These are phyloP conservation scores for Phytophthora pinifolia DNA, from an alignment of 352 stramenopile species.

Conservation along the genomic window DNA sequence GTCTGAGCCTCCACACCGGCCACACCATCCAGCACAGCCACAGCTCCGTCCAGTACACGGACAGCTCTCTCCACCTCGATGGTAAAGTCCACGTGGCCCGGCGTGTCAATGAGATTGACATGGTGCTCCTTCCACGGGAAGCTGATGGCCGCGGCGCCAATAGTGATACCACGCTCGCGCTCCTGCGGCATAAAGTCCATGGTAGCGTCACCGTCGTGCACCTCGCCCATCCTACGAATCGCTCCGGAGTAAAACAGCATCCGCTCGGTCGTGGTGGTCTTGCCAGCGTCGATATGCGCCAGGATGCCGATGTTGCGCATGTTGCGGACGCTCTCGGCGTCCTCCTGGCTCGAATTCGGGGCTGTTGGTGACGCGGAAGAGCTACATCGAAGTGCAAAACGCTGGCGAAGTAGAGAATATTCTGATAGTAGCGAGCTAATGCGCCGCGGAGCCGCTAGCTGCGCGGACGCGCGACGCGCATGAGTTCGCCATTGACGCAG, in stretches of 20 bases:
- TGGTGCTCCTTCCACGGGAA: constrained; percentile 94
- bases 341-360: constrained; percentile 19
- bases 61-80: constrained; percentile 98
- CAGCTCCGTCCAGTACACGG: constrained; percentile 96
- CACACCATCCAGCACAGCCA: constrained; percentile 97
- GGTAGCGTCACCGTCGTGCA: constrained; percentile 75
- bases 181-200: constrained; percentile 92
- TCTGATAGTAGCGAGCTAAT: neutral
- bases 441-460: constrained; percentile 8
- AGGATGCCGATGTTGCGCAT: constrained; percentile 99
- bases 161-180: constrained; percentile 98
- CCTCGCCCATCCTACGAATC: constrained; percentile 69
- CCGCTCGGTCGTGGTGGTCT: constrained; percentile 98
- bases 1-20: constrained; percentile 94
- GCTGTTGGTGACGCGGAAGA: constrained; percentile 8
- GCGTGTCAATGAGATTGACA: constrained; percentile 99
- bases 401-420: neutral
- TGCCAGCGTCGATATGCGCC: constrained; percentile 98
- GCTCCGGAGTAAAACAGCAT: constrained; percentile 97
- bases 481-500: constrained; percentile 12
- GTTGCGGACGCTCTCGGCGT: constrained; percentile 16
- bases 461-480: constrained; percentile 7
- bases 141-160: constrained; percentile 95
- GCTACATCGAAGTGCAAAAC: constrained; percentile 21
- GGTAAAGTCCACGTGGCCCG: constrained; percentile 98